Evolutionary conservation across 768 basidiomycete species (phyloP), one percentile per base, ranked within the genome.

Genomic region (Heimioporus sp.): DNA sequence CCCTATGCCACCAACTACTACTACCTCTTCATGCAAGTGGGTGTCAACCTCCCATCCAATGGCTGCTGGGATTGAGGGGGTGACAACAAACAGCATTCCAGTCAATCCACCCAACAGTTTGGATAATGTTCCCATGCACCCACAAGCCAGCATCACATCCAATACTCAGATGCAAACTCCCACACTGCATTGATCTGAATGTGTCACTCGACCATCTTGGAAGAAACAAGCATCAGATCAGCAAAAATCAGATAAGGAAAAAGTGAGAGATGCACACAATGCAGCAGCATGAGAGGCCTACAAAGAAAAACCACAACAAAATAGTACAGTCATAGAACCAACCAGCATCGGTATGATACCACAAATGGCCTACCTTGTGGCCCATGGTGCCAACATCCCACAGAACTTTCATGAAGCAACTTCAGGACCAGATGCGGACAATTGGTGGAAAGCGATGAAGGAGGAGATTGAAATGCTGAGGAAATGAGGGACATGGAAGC

Each of bases 391-490:
- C 5, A 7, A 42, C 21, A 42, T 16, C 3, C 41, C 41, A 5
- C 21, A 28, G 3, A 42, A 24, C 21, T 42, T 28, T 7, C 3
- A 42, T 5, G 10, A 42, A 28, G 41, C 34, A 3, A 34, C 34
- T 9, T 28, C 40, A 11, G 10, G 52, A 8, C 1, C 4, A 11
- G 36, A 55, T 30, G 48, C 50, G n/a, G 44, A 46, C 2, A 8
- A 15, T 21, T 46, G 44, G 44, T 35, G 34, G 34, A 35, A 34
- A 1, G 58, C 43, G 4, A 57, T 60, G 44, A 3, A 55, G 0
- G 48, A 60, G 38, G 55, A 60, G 38, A 38, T 57, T 0, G 15
- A 30, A 0, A 40, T 49, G 31, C 48, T 56, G 4, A 8, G 46
- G 20, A 43, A 43, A 31, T 16, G 36, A 13, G 52, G 45, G 0